Evolutionary conservation across 1,139 yeast species (phyloP), one percentile per base, ranked within the genome.

Genomic region (Pichia sp.): DNA sequence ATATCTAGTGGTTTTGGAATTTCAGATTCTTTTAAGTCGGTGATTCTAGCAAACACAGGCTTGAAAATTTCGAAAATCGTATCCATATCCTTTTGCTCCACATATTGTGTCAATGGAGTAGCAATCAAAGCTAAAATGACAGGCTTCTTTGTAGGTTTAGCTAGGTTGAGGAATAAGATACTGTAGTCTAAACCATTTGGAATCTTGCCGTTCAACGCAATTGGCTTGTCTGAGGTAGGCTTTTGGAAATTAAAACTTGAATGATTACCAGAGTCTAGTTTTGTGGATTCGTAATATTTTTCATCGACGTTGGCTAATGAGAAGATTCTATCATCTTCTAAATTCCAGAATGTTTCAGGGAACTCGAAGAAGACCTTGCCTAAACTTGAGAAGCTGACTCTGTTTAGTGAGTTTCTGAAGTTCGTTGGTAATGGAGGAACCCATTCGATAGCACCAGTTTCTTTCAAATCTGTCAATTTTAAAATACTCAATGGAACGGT

Each of bases 351-450:
- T 2, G 74, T 71, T 9, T 67, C 53, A 30, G 81, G 83, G 59
- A 87, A 88, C 62, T 85, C 91, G 49, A 88, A 72, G 4, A 84
- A 72, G 2, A 86, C 85, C 65, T 88, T 88, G 1, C 96, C 96
- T 44, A 88, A 67, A 0, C 86, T 78, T 0, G 87, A 87, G 59
- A 80, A 83, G 54, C 80, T 82, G 20, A 83, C 68, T 3, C 66
- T 68, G 0, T 68, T 57, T 4, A 86, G 61, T 0, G 83, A 71
- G 0, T 63, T 63, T 2, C 59, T 55, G 21, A 87, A 64, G 0
- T 59, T 52, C 1, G 40, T 12, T 0, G 93, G 90, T 34, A 88
- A 68, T 8, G 72, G 66, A 0, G 93, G 91, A 2, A 56, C 60
- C 78, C 93, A 88, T 44, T 67, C 66, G 42, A 88, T 77, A 54